phyloP scores from a whole-genome alignment of 2,329 filamentous ascomycete genomes.

The Immersiporthe knoxdaviesiana region DNA sequence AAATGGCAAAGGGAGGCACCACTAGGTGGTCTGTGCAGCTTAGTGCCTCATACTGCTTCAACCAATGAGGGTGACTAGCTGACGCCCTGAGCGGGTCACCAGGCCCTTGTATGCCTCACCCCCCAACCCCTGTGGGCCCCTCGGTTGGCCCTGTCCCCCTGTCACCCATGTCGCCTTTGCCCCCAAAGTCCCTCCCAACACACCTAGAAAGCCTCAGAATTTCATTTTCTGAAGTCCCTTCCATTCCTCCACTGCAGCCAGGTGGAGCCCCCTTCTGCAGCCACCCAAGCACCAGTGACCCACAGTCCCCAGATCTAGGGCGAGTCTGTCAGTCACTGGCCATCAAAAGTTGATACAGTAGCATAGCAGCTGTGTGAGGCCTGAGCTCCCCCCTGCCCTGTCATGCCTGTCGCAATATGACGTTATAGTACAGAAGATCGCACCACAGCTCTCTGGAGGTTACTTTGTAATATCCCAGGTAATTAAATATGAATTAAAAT shows the following conservation, averaged over 20 bases:
- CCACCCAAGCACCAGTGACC: background rate
- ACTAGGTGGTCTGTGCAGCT: slow-evolving; percentile 11
- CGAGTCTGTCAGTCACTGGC: background rate
- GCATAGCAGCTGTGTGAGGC: background rate
- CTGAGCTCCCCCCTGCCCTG: background rate
- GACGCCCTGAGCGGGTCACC: slow-evolving; percentile 2
- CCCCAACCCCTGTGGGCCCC: background rate
- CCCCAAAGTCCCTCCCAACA: background rate
- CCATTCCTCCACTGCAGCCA: slow-evolving; percentile 1
- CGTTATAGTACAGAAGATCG: background rate
- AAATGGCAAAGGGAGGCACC: slow-evolving; percentile 15
- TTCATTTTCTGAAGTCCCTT: background rate
- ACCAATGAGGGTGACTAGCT: background rate
- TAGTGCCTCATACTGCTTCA: background rate
- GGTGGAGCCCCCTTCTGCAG: slow-evolving; percentile 11
- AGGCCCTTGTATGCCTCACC: background rate
- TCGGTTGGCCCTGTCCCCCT: background rate
- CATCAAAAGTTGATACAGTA: background rate
- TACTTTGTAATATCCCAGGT: background rate
- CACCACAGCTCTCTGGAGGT: background rate
- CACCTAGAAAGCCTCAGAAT: background rate
- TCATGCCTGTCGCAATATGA: background rate
- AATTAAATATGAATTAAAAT: background rate
- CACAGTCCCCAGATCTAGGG: slow-evolving; percentile 15
- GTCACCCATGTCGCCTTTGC: background rate